Evolutionary conservation across 2,329 filamentous ascomycete genomes (phyloP).

Genomic region (Nothomitra cinnamomea): DNA sequence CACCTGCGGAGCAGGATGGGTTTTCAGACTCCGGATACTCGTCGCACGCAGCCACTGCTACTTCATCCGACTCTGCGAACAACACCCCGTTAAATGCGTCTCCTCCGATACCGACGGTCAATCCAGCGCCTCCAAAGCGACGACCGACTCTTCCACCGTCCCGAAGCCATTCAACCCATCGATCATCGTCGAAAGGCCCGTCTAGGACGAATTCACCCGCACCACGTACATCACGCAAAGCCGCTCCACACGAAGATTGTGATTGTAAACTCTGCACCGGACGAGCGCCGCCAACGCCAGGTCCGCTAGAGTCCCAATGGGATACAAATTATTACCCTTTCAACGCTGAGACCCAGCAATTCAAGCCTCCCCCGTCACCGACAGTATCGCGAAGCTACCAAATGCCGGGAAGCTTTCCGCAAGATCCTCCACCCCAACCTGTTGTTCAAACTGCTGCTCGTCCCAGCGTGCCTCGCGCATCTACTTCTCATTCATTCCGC

Average conservation of each 20-base stretch:
- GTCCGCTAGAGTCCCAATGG: not conserved
- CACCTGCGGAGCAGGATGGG: not conserved
- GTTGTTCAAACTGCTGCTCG: not conserved
- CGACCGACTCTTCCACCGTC: not conserved
- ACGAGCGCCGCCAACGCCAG: not conserved
- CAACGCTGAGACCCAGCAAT: not conserved
- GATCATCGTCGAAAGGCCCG: not conserved
- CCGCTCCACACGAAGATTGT: not conserved
- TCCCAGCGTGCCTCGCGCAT: not conserved
- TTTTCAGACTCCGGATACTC: conserved; percentile 6
- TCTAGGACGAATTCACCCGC: not conserved
- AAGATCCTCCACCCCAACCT: not conserved
- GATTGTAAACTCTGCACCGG: not conserved
- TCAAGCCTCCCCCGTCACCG: not conserved
- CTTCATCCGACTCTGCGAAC: not conserved
- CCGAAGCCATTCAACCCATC: not conserved
- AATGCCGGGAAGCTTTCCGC: conserved; percentile 1
- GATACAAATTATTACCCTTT: conserved; percentile 1
- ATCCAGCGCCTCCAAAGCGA: not conserved
- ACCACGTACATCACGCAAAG: not conserved
- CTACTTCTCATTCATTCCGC: conserved; percentile 1
- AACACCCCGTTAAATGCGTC: not conserved
- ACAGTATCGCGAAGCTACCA: not conserved
- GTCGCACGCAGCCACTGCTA: not conserved
- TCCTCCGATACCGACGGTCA: not conserved